Percentiles rank a stretch among this genome's conserved stretches.
Evolutionary conservation across 176 grass and related monocot genomes (phyloP).

Genomic region (Phoenix dactylifera): DNA sequence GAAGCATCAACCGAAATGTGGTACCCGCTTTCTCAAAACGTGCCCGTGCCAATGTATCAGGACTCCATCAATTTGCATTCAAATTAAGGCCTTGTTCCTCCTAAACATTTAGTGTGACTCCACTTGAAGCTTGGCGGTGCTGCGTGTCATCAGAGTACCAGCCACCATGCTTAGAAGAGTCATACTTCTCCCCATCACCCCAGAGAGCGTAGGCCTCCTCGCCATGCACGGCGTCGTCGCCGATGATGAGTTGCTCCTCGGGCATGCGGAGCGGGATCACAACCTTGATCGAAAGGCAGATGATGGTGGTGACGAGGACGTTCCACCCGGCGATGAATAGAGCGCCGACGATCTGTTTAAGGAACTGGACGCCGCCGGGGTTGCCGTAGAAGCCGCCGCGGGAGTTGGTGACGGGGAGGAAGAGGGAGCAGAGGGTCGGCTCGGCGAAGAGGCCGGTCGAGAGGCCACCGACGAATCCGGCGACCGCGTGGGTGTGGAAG

Average conservation of each 20-base stretch:
- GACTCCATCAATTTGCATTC: too few species aligned
- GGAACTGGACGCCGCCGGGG: slow-evolving; percentile 45
- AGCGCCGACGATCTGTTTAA: slow-evolving; percentile 57
- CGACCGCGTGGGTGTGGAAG: slow-evolving; percentile 95
- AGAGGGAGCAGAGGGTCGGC: slow-evolving; percentile 50
- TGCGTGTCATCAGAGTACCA: slow-evolving; percentile 52
- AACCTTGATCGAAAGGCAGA: slow-evolving; percentile 44
- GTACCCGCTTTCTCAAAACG: too few species aligned
- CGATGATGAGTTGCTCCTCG: slow-evolving; percentile 79
- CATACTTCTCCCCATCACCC: slow-evolving; percentile 97
- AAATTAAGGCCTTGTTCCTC: too few species aligned
- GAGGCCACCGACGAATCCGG: slow-evolving; percentile 65
- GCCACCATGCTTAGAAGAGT: slow-evolving; percentile 43
- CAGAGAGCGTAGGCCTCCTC: slow-evolving; percentile 98
- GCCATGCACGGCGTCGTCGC: slow-evolving; percentile 86
- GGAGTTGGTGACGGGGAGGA: slow-evolving; percentile 68
- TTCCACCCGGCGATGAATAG: slow-evolving; percentile 78
- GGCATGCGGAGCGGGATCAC: slow-evolving; percentile 74
- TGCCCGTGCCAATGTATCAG: too few species aligned
- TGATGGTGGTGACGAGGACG: slow-evolving; percentile 46
- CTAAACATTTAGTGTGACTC: slow-evolving; percentile 64
- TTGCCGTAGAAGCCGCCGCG: slow-evolving; percentile 68
- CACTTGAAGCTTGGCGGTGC: slow-evolving; percentile 42
- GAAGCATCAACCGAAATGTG: too few species aligned
- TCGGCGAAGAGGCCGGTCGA: slow-evolving; percentile 87